These are phyloP conservation scores for Entomophthora muscae DNA, from an alignment of 371 early-diverging fungal genomes.

Conservation along the genomic window DNA sequence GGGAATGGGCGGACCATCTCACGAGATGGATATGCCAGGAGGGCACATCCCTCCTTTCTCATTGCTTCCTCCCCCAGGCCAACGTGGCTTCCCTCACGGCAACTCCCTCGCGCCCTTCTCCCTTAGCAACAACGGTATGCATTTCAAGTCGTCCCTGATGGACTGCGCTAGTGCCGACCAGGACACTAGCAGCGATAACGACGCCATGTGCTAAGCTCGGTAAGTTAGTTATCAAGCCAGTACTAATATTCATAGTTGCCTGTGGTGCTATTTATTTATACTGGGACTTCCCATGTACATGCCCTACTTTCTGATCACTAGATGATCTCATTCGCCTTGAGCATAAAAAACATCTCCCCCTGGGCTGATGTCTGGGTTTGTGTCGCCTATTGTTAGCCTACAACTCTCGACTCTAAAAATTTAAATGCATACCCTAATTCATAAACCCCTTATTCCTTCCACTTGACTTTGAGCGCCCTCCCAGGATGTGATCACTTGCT, in stretches of 20 bases:
- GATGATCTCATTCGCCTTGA: background rate
- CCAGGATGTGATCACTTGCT: background rate
- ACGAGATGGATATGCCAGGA: background rate
- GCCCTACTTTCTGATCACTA: background rate
- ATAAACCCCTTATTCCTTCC: background rate
- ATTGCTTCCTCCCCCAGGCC: background rate
- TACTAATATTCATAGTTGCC: background rate
- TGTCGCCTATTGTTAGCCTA: background rate
- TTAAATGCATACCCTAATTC: background rate
- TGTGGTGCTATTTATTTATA: background rate
- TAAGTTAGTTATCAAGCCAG: background rate
- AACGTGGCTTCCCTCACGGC: background rate
- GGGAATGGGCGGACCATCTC: slow-evolving; percentile 20
- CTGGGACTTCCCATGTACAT: background rate
- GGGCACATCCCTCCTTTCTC: background rate
- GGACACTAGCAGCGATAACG: background rate
- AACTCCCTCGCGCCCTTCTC: background rate
- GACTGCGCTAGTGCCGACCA: background rate
- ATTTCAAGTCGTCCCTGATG: background rate
- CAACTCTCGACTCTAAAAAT: background rate
- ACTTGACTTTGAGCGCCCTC: background rate
- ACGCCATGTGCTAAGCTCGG: slow-evolving; percentile 1
- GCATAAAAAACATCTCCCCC: background rate
- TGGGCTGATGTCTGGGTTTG: too few relatives aligned
- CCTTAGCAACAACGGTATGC: background rate